Base-by-base conservation (phyloP, 2,329 filamentous ascomycete genomes). In the Epicoccum nigrum region DNA sequence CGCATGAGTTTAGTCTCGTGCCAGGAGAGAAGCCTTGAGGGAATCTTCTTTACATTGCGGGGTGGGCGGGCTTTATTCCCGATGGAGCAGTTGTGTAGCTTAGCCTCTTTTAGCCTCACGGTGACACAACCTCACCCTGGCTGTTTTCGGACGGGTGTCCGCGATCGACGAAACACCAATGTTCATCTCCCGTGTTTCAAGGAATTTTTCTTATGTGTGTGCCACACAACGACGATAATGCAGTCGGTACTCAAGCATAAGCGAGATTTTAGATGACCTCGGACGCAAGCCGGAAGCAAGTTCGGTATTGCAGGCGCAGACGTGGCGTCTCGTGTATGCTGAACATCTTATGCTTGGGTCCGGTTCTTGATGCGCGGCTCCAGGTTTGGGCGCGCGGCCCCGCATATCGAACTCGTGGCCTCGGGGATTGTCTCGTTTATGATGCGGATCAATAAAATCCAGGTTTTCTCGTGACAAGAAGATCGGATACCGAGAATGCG, bases 171-270 rank as follows among this genome's bases (percentile, higher is more conserved):
- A 42, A 32, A 43, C 42, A 35, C 17, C 42, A 42, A 11, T 40
- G 37, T 28, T 42, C 32, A 42, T 51, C 48, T 51, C 48, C 37
- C 42, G 37, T 21, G 35, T 51, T 38, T 45, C 42, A 51, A 51
- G 42, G 48, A 38, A 37, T 15, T 41, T 25, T 20, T 9, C 31
- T 34, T 39, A 21, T 13, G 40, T 39, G 20, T 27, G 15, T 34
- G 25, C 23, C 41, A 45, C 16, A n/a, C 21, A 38, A 41, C 30
- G 25, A 37, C 25, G 13, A 51, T 17, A 25, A 45, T 16, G 9
- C 8, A n/a, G 2, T 45, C 41, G 41, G 48, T 19, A 51, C 17
- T 51, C 35, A 17, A 23, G 19, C 9, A 19, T 40, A 51, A 51
- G 48, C 41, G 37, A 45, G 23, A 8, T 20, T 20, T 15, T 7